Evolutionary conservation across 495 filamentous ascomycete genomes (phyloP), one percentile per base, ranked within the genome.

Genomic region (Podospora tetraspora): DNA sequence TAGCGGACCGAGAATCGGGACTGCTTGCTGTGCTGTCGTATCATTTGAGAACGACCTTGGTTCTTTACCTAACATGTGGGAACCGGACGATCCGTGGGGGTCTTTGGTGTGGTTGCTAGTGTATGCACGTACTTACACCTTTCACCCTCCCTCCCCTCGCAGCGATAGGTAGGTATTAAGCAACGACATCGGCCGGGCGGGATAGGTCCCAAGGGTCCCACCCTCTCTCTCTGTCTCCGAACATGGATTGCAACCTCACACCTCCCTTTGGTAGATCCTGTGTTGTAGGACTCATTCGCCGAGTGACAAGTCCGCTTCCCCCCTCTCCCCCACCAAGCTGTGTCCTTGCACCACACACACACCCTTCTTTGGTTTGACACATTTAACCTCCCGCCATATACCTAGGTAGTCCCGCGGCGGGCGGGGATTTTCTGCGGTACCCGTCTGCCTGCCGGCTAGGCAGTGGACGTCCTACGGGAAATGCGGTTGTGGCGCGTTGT

Each of bases 31-130:
- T 68, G 65, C 62, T 61, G 67, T 57, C 61, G 69, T 67, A 68
- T 70, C 65, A 70, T 70, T 67, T 61, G 65, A 4, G 58, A 56
- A 57, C 30, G 11, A 9, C 30, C 43, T 23, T 66, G 23, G 13
- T 27, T 58, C 57, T 25, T 66, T 66, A 59, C 64, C 52, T 66
- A 59, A 66, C 52, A 66, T 59, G 58, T 59, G 57, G 64, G n/a
- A 52, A 24, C 64, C 52, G 1, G 2, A 0, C 34, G 1, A 13
- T 30, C 62, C 34, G 27, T 52, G 43, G 43, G 43, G 43, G 43
- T 52, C 43, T 19, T 52, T 52, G 43, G 43, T n/a, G 43, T 52
- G 43, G 43, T n/a, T 52, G 43, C 43, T 52, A 52, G 43, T 52
- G 19, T 52, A 52, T 52, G 43, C 16, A 52, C n/a, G 11, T 34